Conservation (phyloP, 345 rosid species). For the Stellera chamaejasme region DNA sequence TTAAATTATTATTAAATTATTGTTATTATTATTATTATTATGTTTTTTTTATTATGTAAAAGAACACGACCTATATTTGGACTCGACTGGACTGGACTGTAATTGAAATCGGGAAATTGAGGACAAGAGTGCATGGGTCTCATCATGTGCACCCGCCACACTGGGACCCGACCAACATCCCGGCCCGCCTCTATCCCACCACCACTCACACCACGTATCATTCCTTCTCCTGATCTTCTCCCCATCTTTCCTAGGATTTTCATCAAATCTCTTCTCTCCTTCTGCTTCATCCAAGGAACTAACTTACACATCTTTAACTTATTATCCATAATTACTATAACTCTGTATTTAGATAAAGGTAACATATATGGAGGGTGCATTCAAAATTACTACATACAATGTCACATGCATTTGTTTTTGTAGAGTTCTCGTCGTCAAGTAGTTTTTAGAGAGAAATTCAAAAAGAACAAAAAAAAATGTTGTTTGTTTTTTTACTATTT, state of each 20-base stretch:
- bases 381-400: neutral
- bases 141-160: constrained; percentile 18
- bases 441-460: neutral
- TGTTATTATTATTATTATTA: too few relatives aligned
- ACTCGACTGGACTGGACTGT: too few relatives aligned
- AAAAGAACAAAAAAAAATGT: neutral
- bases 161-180: constrained; percentile 17
- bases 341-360: too few relatives aligned
- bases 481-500: neutral
- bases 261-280: neutral
- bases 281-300: neutral
- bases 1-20: too few relatives aligned
- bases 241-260: constrained; percentile 12
- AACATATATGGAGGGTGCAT: too few relatives aligned
- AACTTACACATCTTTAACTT: too few relatives aligned
- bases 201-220: constrained; percentile 17
- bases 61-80: too few relatives aligned
- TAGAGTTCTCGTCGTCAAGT: neutral
- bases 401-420: neutral
- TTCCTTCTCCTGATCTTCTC: constrained; percentile 9
- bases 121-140: constrained; percentile 19
- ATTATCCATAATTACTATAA: too few relatives aligned
- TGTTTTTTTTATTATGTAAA: too few relatives aligned
- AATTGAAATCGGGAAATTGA: neutral
- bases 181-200: neutral